Conservation (phyloP, 495 filamentous ascomycete genomes). For the Podospora pseudocomata region DNA sequence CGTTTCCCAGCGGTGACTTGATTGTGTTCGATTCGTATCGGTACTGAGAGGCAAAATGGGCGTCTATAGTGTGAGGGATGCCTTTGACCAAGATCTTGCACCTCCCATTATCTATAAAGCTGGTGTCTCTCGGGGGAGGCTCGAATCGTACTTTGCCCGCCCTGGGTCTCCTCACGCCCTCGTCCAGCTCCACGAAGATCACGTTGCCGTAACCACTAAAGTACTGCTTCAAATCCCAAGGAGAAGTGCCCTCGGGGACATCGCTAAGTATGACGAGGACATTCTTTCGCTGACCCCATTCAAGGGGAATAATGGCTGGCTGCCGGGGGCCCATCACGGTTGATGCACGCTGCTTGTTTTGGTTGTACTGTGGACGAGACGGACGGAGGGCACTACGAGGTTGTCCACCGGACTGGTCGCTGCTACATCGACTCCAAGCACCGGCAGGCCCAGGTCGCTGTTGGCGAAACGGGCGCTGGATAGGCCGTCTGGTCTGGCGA, state of each 20-base stretch:
- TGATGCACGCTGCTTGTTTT: not conserved
- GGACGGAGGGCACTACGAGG: not conserved
- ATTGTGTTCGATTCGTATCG: constrained; percentile 8
- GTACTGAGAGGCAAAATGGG: constrained; percentile 16
- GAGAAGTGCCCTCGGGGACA: constrained; percentile 25
- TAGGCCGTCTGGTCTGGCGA: not conserved
- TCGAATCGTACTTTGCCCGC: constrained; percentile 35
- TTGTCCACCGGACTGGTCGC: not conserved
- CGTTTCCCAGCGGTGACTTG: constrained; percentile 27
- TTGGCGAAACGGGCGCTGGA: not conserved
- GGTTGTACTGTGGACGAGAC: not conserved
- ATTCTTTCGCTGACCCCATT: constrained; percentile 27
- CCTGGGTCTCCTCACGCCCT: constrained; percentile 12
- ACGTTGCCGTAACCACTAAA: constrained; percentile 33
- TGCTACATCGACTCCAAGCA: not conserved
- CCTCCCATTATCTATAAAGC: constrained; percentile 20
- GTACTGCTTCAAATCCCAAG: constrained; percentile 25
- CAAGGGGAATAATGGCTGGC: constrained; percentile 17
- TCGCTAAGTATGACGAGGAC: constrained; percentile 25
- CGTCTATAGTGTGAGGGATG: not conserved
- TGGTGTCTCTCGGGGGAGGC: constrained; percentile 32
- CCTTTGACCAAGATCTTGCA: constrained; percentile 14
- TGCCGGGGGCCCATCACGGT: not conserved
- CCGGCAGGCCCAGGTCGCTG: not conserved
- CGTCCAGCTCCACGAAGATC: constrained; percentile 34